phyloP scores from a whole-genome alignment of 495 filamentous ascomycete genomes.

The Usnea hakonensis region DNA sequence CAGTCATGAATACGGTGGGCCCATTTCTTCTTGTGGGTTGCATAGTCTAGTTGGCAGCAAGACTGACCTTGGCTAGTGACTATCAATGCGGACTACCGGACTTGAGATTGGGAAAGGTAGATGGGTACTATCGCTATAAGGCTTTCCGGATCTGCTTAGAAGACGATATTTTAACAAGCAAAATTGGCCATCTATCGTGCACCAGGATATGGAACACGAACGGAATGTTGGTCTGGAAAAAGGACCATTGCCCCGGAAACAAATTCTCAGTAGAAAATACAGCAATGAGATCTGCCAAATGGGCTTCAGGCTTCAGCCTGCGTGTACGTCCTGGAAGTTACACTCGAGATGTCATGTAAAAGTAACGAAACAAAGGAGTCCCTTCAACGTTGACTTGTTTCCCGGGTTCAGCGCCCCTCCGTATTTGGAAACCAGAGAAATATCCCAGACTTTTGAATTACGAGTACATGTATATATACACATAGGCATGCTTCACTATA shows the following conservation, averaged over 20 bases:
- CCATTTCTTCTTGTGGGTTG: not conserved
- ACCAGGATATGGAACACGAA: not conserved
- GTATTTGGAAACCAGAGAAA: not conserved
- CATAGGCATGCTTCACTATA: not conserved
- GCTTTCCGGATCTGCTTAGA: not conserved
- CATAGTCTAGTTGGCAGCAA: constrained; percentile 16
- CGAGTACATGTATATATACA: constrained; percentile 11
- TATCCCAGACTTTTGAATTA: constrained; percentile 1
- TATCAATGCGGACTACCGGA: constrained; percentile 88
- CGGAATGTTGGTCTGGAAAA: not conserved
- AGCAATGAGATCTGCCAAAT: not conserved
- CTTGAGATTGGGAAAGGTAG: not conserved
- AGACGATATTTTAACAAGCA: not conserved
- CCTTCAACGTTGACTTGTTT: not conserved
- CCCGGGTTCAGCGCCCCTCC: not conserved
- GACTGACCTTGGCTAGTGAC: constrained; percentile 39
- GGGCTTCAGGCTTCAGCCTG: not conserved
- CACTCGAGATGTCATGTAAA: not conserved
- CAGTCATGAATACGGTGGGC: constrained; percentile 81
- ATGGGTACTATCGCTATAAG: not conserved
- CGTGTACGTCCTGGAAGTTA: not conserved
- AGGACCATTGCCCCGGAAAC: not conserved
- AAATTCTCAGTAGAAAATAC: not conserved
- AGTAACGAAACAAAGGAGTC: not conserved
- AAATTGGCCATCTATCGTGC: not conserved